Conservation (phyloP, 306 rosid genomes). For the Phaseolus lunatus region DNA sequence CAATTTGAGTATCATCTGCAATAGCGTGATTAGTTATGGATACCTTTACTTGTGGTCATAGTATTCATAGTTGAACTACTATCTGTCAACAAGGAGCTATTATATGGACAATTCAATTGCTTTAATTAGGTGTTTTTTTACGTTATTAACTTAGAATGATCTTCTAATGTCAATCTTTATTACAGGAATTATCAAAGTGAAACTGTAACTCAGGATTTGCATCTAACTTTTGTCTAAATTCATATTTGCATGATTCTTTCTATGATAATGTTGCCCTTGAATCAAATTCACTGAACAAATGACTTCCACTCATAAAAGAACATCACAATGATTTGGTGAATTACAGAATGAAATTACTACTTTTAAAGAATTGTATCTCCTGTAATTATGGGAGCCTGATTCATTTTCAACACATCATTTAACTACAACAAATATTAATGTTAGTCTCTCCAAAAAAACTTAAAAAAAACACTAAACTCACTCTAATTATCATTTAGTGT, state of each 20-base stretch:
- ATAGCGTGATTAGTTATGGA: conserved; percentile 8
- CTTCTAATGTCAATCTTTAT: no score
- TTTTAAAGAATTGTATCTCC: neutral
- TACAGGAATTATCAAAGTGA: no score
- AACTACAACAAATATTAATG: no score
- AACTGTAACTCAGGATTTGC: neutral
- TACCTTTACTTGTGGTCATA: neutral
- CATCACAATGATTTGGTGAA: neutral
- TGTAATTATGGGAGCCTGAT: no score
- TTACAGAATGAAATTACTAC: neutral
- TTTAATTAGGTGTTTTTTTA: no score
- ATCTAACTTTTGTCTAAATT: neutral
- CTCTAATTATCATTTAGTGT: no score
- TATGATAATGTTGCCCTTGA: neutral
- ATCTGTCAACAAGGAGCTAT: neutral
- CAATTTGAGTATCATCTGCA: conserved; percentile 5
- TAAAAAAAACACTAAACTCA: no score
- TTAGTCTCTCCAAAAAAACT: no score
- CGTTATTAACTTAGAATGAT: no score
- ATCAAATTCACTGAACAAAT: neutral
- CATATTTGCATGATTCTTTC: neutral
- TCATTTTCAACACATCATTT: no score
- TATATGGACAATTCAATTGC: neutral
- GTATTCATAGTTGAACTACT: neutral
- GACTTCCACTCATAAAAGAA: neutral